Evolutionary conservation across 2,329 filamentous ascomycete species (phyloP).

Genomic region (Beauveria medogensis): DNA sequence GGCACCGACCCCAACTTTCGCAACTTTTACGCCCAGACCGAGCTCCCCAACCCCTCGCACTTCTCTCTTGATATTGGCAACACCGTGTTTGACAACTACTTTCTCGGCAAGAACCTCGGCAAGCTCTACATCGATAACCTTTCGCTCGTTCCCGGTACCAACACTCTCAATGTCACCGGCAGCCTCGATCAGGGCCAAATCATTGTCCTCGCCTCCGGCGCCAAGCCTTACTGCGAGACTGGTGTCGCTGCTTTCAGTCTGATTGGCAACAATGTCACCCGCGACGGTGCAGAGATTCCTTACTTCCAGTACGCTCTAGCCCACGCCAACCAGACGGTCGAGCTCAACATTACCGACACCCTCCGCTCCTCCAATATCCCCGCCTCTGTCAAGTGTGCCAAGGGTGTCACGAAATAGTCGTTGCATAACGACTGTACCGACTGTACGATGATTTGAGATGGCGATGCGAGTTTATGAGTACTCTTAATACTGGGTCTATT

Average conservation of each 20-base stretch:
- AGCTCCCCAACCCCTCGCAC: slow-evolving; percentile 56
- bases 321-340: slow-evolving; percentile 40
- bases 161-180: slow-evolving; percentile 46
- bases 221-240: slow-evolving; percentile 42
- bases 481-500: neutral
- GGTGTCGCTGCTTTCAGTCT: slow-evolving; percentile 49
- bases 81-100: slow-evolving; percentile 50
- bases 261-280: slow-evolving; percentile 42
- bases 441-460: neutral
- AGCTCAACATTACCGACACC: slow-evolving; percentile 42
- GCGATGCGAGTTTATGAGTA: neutral
- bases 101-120: slow-evolving; percentile 45
- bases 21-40: slow-evolving; percentile 53
- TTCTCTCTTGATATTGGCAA: slow-evolving; percentile 61
- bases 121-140: slow-evolving; percentile 50
- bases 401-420: neutral
- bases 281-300: slow-evolving; percentile 41
- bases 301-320: slow-evolving; percentile 51
- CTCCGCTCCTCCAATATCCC: slow-evolving; percentile 20
- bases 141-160: slow-evolving; percentile 49
- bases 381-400: neutral
- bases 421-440: neutral
- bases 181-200: slow-evolving; percentile 43
- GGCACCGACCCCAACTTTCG: slow-evolving; percentile 29
- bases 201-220: slow-evolving; percentile 30